Evolutionary conservation across 345 rosid species (phyloP).

Genomic region (Gynandropsis gynandra): DNA sequence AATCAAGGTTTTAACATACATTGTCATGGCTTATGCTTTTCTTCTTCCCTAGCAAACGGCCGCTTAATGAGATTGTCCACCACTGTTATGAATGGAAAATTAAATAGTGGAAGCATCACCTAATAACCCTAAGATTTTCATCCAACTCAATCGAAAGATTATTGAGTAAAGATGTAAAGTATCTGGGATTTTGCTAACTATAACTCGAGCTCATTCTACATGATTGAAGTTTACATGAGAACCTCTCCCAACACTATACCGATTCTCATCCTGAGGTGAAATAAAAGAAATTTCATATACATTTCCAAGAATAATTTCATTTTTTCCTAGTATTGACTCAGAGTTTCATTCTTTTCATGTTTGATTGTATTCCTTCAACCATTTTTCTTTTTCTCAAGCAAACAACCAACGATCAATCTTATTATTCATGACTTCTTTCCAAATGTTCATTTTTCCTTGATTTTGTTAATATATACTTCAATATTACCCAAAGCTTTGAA

Average conservation of each 20-base stretch:
- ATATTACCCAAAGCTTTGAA: constrained; percentile 76
- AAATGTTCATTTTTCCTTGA: constrained; percentile 67
- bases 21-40: constrained; percentile 55
- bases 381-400: constrained; percentile 91
- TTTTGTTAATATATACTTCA: constrained; percentile 67
- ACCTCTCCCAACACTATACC: constrained; percentile 87
- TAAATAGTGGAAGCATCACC: not conserved
- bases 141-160: not conserved
- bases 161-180: not conserved
- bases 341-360: constrained; percentile 33
- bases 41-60: constrained; percentile 78
- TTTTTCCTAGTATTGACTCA: too few species aligned
- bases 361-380: constrained; percentile 89
- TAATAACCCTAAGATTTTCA: not conserved
- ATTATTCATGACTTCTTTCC: constrained; percentile 93
- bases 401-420: constrained; percentile 88
- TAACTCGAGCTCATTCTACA: constrained; percentile 80
- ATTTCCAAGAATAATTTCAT: not conserved
- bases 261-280: constrained; percentile 58
- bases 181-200: constrained; percentile 84
- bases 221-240: constrained; percentile 89
- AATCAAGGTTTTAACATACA: constrained; percentile 36
- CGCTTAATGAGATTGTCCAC: constrained; percentile 79
- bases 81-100: constrained; percentile 57
- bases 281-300: not conserved